These are phyloP conservation scores for Xylariaceae sp. DNA, from an alignment of 2,329 filamentous ascomycete species.

Conservation along the genomic window DNA sequence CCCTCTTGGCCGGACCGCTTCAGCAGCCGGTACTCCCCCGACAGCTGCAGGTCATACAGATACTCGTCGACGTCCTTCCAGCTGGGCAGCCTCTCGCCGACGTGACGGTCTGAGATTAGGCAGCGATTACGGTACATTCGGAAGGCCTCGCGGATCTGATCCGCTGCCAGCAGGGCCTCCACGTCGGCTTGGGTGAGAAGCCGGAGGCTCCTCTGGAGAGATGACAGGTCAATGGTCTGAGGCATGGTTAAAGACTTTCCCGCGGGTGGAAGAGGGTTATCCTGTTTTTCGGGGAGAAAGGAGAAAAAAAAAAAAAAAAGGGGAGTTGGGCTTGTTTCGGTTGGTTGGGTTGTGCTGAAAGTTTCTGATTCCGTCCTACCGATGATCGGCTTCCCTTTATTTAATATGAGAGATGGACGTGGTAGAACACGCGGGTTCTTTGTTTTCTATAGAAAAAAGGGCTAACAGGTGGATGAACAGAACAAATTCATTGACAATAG, in stretches of 20 bases:
- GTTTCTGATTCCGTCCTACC: not conserved
- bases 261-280: too few relatives aligned
- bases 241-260: too few relatives aligned
- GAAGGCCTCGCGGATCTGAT: slow-evolving; percentile 2
- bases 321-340: too few relatives aligned
- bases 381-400: not conserved
- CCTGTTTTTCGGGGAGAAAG: too few relatives aligned
- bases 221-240: not conserved
- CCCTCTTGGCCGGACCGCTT: not conserved
- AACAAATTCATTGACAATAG: not conserved
- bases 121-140: slow-evolving; percentile 8
- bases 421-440: not conserved
- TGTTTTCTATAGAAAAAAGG: not conserved
- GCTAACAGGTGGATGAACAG: not conserved
- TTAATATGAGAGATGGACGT: not conserved
- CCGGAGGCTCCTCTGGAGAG: not conserved
- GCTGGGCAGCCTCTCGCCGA: not conserved
- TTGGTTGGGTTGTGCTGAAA: not conserved
- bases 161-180: not conserved
- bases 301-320: too few relatives aligned
- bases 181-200: not conserved
- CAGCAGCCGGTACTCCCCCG: not conserved
- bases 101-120: not conserved
- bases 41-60: slow-evolving; percentile 2
- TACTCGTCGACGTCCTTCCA: slow-evolving; percentile 12